Evolutionary conservation across 228 moss, liverwort and hornwort genomes (phyloP).

Genomic region (Sphagnum magellanicum): DNA sequence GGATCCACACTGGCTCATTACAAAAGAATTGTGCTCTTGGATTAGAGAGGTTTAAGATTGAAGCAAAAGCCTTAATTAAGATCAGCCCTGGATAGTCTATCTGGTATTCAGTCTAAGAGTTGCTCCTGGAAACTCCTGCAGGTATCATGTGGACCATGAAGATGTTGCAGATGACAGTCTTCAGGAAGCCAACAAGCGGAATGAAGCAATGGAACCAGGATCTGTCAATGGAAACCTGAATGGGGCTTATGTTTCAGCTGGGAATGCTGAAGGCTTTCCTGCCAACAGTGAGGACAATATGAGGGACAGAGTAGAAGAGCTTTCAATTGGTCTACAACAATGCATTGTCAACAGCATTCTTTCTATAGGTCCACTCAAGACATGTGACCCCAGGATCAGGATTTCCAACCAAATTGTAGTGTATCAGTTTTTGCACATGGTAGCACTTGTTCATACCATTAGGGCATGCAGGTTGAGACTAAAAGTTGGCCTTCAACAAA

Average conservation of each 20-base stretch:
- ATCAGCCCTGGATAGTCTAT: too few species aligned
- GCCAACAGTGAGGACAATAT: constrained; percentile 53
- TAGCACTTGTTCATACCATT: not conserved
- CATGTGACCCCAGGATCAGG: too few species aligned
- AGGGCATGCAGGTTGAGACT: not conserved
- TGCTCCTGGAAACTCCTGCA: constrained; percentile 15
- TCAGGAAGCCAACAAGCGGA: constrained; percentile 54
- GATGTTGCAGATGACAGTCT: constrained; percentile 72
- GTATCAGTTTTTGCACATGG: not conserved
- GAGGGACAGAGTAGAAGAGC: constrained; percentile 54
- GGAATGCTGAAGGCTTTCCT: constrained; percentile 41
- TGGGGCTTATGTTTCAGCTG: constrained; percentile 25
- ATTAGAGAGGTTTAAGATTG: too few species aligned
- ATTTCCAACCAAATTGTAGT: not conserved
- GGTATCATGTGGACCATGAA: constrained; percentile 88
- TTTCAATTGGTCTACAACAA: constrained; percentile 69
- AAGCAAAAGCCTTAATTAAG: too few species aligned
- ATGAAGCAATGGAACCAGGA: constrained; percentile 51
- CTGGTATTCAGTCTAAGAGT: too few species aligned
- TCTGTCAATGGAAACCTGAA: constrained; percentile 41
- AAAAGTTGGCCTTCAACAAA: too few species aligned
- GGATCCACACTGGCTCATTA: not conserved
- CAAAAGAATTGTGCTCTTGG: too few species aligned
- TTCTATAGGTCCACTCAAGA: constrained; percentile 43
- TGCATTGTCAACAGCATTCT: constrained; percentile 85